These are phyloP conservation scores for Phytophthora europaea DNA, from an alignment of 352 stramenopile genomes.

Conservation along the genomic window DNA sequence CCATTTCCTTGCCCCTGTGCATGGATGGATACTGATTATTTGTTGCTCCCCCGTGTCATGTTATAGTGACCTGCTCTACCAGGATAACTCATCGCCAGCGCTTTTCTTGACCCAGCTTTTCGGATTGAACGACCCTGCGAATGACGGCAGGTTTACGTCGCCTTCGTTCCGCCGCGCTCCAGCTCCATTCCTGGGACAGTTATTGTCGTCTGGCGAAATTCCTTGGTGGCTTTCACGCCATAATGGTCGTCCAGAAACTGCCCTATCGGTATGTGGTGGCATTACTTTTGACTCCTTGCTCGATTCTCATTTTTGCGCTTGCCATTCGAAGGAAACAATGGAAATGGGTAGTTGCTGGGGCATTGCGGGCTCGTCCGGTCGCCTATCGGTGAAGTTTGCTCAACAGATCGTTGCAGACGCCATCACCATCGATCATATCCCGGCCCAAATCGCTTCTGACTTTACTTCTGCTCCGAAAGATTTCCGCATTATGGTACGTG, in stretches of 20 bases:
- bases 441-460: slow-evolving; percentile 71
- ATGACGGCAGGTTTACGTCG: slow-evolving; percentile 66
- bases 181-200: slow-evolving; percentile 43
- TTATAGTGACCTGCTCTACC: slow-evolving; percentile 67
- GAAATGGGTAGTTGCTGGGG: slow-evolving; percentile 89
- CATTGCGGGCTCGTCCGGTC: slow-evolving; percentile 61
- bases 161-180: slow-evolving; percentile 54
- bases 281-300: neutral
- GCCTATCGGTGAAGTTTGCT: slow-evolving; percentile 80
- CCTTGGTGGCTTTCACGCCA: slow-evolving; percentile 84
- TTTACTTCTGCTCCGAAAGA: slow-evolving; percentile 74
- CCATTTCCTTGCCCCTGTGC: neutral
- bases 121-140: slow-evolving; percentile 25
- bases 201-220: slow-evolving; percentile 60
- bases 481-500: slow-evolving; percentile 69
- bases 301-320: neutral
- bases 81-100: slow-evolving; percentile 42
- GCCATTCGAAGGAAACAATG: slow-evolving; percentile 69
- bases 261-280: slow-evolving; percentile 65
- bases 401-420: slow-evolving; percentile 70
- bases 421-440: slow-evolving; percentile 87
- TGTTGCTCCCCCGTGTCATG: neutral
- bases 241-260: slow-evolving; percentile 80
- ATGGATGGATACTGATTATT: neutral
- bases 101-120: slow-evolving; percentile 43